These are phyloP conservation scores for Lathyrus oleraceus DNA, from an alignment of 306 rosid species.

Conservation along the genomic window DNA sequence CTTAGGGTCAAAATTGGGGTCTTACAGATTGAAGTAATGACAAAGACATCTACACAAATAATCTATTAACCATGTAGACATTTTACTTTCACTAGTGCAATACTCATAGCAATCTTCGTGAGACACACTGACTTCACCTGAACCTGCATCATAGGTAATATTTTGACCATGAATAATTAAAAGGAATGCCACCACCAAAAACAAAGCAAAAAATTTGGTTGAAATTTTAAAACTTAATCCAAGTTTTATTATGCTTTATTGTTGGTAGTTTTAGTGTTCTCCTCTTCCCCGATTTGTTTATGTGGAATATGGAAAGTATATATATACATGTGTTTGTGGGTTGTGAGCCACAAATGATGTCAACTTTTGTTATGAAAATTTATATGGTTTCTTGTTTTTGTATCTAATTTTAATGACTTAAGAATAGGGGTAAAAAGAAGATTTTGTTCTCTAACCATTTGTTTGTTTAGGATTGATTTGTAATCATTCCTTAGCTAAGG, in stretches of 20 bases:
- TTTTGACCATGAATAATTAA: not conserved
- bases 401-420: not conserved
- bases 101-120: not conserved
- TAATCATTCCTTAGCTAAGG: not conserved
- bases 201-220: not conserved
- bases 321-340: not conserved
- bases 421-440: not conserved
- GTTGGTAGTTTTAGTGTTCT: not conserved
- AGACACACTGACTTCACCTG: no score
- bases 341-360: not conserved
- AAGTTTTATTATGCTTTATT: not conserved
- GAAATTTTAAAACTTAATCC: not conserved
- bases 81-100: not conserved
- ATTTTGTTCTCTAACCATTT: not conserved
- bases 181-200: constrained; percentile 30
- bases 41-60: no score
- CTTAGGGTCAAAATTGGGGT: no score
- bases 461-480: not conserved
- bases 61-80: no score
- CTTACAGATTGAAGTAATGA: no score
- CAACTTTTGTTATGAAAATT: not conserved
- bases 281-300: not conserved
- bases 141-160: no score
- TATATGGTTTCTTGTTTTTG: not conserved
- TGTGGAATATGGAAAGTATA: not conserved